Evolutionary conservation across 2,329 filamentous ascomycete species (phyloP).

Genomic region (Daldinia sp.): DNA sequence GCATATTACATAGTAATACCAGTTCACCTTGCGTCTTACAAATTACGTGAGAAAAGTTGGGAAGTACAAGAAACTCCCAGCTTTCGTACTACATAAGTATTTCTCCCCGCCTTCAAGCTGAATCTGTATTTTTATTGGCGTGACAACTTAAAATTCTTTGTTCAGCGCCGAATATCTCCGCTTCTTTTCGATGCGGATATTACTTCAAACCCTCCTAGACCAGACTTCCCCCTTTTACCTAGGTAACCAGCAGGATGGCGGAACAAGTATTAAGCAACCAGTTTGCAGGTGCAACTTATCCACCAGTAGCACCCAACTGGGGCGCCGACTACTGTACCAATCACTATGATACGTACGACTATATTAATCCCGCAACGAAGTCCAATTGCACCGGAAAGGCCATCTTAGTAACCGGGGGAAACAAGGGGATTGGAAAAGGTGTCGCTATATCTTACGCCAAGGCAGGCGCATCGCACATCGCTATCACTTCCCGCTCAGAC

Average conservation of each 20-base stretch:
- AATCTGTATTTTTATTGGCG: neutral
- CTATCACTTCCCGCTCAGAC: slow-evolving; percentile 65
- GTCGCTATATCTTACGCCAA: slow-evolving; percentile 67
- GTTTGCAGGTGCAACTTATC: slow-evolving; percentile 30
- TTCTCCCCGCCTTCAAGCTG: neutral
- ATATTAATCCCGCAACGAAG: slow-evolving; percentile 58
- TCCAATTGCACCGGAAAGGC: slow-evolving; percentile 55
- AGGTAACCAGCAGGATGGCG: slow-evolving; percentile 18
- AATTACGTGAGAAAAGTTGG: slow-evolving; percentile 4
- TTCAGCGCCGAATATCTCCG: neutral
- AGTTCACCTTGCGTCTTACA: neutral
- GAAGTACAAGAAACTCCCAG: too few relatives aligned
- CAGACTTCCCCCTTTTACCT: neutral
- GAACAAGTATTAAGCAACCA: slow-evolving; percentile 17
- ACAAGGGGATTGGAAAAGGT: slow-evolving; percentile 65
- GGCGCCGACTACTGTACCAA: slow-evolving; percentile 47
- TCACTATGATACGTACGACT: slow-evolving; percentile 65
- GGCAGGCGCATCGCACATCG: slow-evolving; percentile 65
- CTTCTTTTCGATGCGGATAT: neutral
- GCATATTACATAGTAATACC: neutral
- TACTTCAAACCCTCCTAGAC: neutral
- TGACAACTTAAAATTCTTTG: neutral
- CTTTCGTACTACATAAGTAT: neutral
- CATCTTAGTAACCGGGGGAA: slow-evolving; percentile 67
- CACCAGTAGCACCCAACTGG: slow-evolving; percentile 34